Conservation (phyloP, 257 asterid genomes). For the Capsicum rhomboideum region DNA sequence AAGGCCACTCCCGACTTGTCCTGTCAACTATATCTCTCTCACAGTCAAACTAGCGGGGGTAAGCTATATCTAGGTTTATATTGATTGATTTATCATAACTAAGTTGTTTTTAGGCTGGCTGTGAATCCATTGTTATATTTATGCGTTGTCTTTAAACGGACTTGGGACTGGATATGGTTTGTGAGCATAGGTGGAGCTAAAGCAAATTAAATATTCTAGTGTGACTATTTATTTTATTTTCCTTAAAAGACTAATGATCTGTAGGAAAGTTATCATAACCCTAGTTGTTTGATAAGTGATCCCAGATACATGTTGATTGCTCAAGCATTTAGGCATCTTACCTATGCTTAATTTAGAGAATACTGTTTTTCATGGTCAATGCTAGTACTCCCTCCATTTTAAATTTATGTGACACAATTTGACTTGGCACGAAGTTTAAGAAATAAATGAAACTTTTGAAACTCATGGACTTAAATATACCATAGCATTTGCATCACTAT, state of each 20-base stretch:
- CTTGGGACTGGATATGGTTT: background rate
- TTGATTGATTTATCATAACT: background rate
- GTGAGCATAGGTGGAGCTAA: background rate
- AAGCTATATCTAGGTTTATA: background rate
- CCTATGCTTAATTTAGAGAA: background rate
- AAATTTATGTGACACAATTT: background rate
- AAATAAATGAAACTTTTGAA: background rate
- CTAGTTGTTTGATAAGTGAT: background rate
- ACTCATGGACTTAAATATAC: background rate
- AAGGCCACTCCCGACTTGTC: too few relatives aligned
- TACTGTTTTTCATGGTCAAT: background rate
- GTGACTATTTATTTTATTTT: background rate
- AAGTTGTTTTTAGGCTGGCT: background rate
- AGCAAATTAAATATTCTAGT: background rate
- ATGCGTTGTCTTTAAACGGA: background rate
- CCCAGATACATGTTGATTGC: background rate
- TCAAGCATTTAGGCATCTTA: background rate
- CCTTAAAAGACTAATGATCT: background rate
- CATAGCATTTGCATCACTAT: background rate
- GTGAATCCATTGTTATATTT: background rate
- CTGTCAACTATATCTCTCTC: background rate
- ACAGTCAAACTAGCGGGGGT: background rate
- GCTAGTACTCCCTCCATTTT: background rate
- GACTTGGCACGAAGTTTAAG: background rate
- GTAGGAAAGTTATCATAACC: background rate